Percentiles rank a stretch among this genome's conserved stretches.
Conservation (phyloP, 1,284 basidiomycete genomes). For the Ustilago hordei region DNA sequence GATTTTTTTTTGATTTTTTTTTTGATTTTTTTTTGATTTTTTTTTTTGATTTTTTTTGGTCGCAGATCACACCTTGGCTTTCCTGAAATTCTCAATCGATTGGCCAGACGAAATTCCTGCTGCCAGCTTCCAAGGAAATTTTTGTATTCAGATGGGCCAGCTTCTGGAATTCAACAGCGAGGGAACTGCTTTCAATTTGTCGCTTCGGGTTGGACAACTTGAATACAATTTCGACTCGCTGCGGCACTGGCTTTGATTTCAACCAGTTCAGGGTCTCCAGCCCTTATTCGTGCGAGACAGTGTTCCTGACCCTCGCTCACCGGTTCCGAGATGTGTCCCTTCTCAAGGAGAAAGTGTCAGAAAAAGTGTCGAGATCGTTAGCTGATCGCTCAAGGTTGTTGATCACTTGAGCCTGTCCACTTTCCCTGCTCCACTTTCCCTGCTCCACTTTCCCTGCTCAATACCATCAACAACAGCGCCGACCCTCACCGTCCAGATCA, state of each 20-base stretch:
- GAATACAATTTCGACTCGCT: conserved; percentile 17
- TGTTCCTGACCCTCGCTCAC: neutral
- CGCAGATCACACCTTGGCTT: neutral
- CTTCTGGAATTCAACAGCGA: neutral
- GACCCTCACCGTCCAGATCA: neutral
- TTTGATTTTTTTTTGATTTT: conserved; percentile 1
- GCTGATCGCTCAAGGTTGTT: neutral
- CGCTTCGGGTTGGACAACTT: neutral
- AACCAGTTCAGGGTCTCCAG: neutral
- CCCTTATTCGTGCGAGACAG: conserved; percentile 26
- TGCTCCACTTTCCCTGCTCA: neutral
- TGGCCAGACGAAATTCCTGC: neutral
- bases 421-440: neutral
- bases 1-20: neutral
- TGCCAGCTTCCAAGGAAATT: neutral
- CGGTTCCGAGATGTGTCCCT: conserved; percentile 22
- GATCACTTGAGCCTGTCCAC: neutral
- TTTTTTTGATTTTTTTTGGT: neutral
- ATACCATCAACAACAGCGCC: neutral
- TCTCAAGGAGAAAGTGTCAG: conserved; percentile 20
- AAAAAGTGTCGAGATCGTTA: conserved; percentile 4
- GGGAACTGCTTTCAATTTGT: neutral
- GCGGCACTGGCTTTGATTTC: conserved; percentile 38
- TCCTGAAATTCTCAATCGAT: neutral
- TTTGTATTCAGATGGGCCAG: neutral